Evolutionary conservation across 176 grass and related monocot genomes (phyloP), one percentile per base, ranked within the genome.

Genomic region (Lolium rigidum): DNA sequence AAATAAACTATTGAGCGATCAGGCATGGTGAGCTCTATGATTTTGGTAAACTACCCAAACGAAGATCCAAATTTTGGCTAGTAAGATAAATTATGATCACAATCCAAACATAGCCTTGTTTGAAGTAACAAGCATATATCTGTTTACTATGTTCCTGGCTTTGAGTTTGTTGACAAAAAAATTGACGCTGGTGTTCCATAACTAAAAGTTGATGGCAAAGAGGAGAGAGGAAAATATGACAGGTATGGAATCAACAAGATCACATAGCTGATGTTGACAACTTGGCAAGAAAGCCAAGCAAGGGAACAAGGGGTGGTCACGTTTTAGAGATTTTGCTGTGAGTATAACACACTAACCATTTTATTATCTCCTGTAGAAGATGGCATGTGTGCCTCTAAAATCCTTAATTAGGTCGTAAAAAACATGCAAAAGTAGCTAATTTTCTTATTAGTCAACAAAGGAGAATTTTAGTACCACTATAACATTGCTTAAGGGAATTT

Each of bases 341-440:
- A 62, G 28, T 61, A 7, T 43, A 74, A 51, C n/a, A 35, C 52
- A 55, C 54, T 62, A 77, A 86, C 88, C 41, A 43, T 43, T 43
- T 43, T 43, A 5, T 43, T 43, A 43, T 43, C 41, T 43, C 41
- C 41, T 43, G 6, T 43, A 6, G 41, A 43, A 43, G 41, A 43
- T 43, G 7, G 41, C 4, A 43, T 43, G 7, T 43, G 7, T 43
- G 41, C 41, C 41, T 43, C 41, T 43, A 7, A 43, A 43, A 43
- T 43, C 41, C 41, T 43, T 43, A 43, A 43, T 43, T 43, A 7
- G 41, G 41, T 43, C 41, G 7, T 6, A 43, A 35, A 18, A n/a
- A 24, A 52, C 11, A 22, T 48, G 9, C 22, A 15, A 50, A 39
- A 38, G 24, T 3, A 68, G 15, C 6, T 0, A 12, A 21, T 2